Evolutionary conservation across 495 filamentous ascomycete species (phyloP), one percentile per base, ranked within the genome.

Genomic region (Lophiotrema nucula): DNA sequence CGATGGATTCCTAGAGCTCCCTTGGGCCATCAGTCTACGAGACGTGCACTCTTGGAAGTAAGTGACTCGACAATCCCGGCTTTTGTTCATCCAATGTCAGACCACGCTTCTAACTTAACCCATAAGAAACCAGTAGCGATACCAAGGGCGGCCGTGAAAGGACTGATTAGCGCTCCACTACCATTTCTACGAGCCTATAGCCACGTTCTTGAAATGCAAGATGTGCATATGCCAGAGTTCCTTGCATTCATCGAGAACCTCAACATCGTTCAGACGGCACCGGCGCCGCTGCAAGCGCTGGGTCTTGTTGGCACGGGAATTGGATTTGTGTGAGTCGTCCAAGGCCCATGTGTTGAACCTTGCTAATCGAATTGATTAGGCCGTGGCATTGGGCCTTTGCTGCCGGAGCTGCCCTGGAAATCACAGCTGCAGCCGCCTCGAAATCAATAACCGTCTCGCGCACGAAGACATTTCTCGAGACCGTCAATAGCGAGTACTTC

Each of bases 391-490:
- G 31, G 31, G 31, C 31, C 15, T 8, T 15, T 8, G 8, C 15
- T 35, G 31, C 31, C 15, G 31, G 31, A 15, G 15, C 15, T 8
- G 31, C 8, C 8, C 19, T 46, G 3, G 42, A 24, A 3, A 13
- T 31, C 2, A 25, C 47, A 4, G 47, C 47, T 27, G 25, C 18
- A 31, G 21, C 42, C 11, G 47, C 18, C 21, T 16, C 47, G 4
- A 25, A 15, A 26, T 18, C 27, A 13, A 25, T 49, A 25, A 35
- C 47, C 10, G 21, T 22, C 15, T 15, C 27, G 47, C 19, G 47
- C 18, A 49, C 47, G 47, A 49, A 49, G 27, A 12, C n/a, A 25
- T 49, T 28, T 25, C n/a, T 49, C 21, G 47, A 49, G 47, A 49
- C 15, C 21, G 23, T 35, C 47, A 49, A 49, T 28, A n/a, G 25